Base-by-base conservation (phyloP, 1,139 yeast genomes). In the Debaryomyces sp. region DNA sequence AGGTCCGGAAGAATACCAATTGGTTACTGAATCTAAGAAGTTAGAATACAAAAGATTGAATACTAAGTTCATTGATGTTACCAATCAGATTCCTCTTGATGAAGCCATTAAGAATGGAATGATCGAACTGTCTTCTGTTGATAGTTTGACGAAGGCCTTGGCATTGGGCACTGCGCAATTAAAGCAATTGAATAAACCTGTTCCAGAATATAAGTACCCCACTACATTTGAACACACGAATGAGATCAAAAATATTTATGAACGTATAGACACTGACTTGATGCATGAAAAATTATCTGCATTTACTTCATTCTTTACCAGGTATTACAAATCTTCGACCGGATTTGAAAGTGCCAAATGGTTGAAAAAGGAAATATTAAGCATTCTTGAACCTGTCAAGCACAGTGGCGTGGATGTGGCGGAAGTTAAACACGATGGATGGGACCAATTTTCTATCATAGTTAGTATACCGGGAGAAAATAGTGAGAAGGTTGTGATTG, bases 321-420 rank as follows among this genome's bases (percentile, higher is more conserved):
- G 98, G 51, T 89, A 87, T 64, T 91, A 89, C 70, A 87, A 87
- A 67, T 80, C 90, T 1, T 77, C 79, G 24, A 63, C 78, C 22
- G 99, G 98, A 0, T 69, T 74, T 9, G 81, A 87, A 54, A 83
- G 94, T 60, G 85, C 96, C 10, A 61, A 77, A 47, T 89, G 96
- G 95, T 73, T 92, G 48, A 73, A 72, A 52, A 72, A 73, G 9
- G 74, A 77, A 52, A 70, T 90, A 32, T 47, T 65, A 9, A 74
- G 73, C 5, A 63, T 84, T 36, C 61, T 74, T 17, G 59, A 61
- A 0, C 89, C 54, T 56, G 85, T 49, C 67, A 54, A 53, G 8
- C 62, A 58, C 3, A 58, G 54, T 2, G 45, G 36, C 2, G 71
- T 70, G 0, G 57, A 55, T 1, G 61, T 74, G 7, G 53, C 57